Evolutionary conservation across 2,329 filamentous ascomycete genomes (phyloP), one percentile per base, ranked within the genome.

Genomic region (Xylariales sp.): DNA sequence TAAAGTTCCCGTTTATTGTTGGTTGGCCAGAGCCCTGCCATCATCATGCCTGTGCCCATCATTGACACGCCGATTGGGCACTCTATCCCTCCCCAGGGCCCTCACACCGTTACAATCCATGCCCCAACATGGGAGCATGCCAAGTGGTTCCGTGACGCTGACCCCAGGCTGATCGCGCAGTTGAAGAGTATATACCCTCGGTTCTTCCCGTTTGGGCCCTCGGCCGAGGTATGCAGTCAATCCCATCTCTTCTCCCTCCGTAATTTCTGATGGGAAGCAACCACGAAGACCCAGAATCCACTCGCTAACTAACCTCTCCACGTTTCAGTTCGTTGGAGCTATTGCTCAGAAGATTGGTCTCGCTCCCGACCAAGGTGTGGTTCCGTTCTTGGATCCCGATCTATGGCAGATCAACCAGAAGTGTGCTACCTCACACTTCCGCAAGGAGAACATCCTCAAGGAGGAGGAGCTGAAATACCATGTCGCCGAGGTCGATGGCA

Each of bases 31-130:
- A n/a, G n/a, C n/a, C n/a, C n/a, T n/a, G n/a, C n/a, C n/a, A n/a
- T n/a, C n/a, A n/a, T n/a, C n/a, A n/a, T n/a, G n/a, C n/a, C n/a
- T n/a, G n/a, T n/a, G n/a, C n/a, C n/a, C n/a, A n/a, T n/a, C n/a
- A n/a, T n/a, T n/a, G n/a, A 33, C 15, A 43, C 41, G 23, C 33
- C 41, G 2, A 59, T 67, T 25, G 70, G 69, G 12, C 57, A 67
- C 40, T 70, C 68, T 13, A 52, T 70, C 4, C 69, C 70, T 1
- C 70, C 70, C 2, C 60, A 70, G 35, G 63, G 60, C 2, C 60
- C 66, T 0, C 70, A 74, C 47, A 66, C 63, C 42, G 61, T 74
- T 54, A 67, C 71, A 36, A 55, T 62, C 38, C 68, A 74, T 47
- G 21, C 62, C 2, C 65, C 65, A 1, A 63, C 63, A 17, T 74